Evolutionary conservation across 495 filamentous ascomycete species (phyloP).

Genomic region (Trichoderma orchidacearum): DNA sequence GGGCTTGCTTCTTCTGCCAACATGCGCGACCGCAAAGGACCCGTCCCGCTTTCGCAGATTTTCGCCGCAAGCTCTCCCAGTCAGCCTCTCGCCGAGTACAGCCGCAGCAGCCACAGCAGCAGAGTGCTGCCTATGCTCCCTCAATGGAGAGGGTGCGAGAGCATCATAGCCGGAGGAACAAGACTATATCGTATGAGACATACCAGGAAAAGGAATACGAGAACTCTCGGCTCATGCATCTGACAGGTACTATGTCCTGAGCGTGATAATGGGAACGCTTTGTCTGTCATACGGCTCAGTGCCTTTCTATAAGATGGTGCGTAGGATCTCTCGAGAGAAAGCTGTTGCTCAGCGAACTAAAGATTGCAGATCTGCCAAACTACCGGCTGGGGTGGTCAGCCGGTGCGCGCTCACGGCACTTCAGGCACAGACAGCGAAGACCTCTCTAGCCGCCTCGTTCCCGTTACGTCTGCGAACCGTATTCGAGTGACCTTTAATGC

Average conservation of each 20-base stretch:
- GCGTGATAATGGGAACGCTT: slow-evolving; percentile 77
- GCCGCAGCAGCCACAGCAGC: slow-evolving; percentile 6
- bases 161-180: slow-evolving; percentile 44
- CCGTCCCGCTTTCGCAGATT: neutral
- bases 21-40: slow-evolving; percentile 7
- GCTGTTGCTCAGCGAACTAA: neutral
- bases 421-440: slow-evolving; percentile 41
- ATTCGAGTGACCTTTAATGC: slow-evolving; percentile 94
- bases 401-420: slow-evolving; percentile 64
- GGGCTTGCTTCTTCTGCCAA: slow-evolving; percentile 9
- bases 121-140: slow-evolving; percentile 14
- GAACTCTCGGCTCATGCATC: slow-evolving; percentile 1
- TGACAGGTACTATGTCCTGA: slow-evolving; percentile 66
- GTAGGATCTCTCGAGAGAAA: slow-evolving; percentile 4
- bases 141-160: slow-evolving; percentile 41
- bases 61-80: slow-evolving; percentile 7
- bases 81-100: slow-evolving; percentile 5
- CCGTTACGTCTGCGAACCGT: slow-evolving; percentile 67
- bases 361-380: slow-evolving; percentile 78
- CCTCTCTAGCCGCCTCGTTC: slow-evolving; percentile 56
- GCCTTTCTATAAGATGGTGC: slow-evolving; percentile 93
- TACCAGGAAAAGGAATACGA: neutral
- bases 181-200: slow-evolving; percentile 33
- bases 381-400: slow-evolving; percentile 89
- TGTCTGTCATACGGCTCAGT: slow-evolving; percentile 92